Percentiles rank a stretch among this genome's conserved stretches.
phyloP scores from a whole-genome alignment of 2,329 filamentous ascomycete species.

The Ascosphaera apis region DNA sequence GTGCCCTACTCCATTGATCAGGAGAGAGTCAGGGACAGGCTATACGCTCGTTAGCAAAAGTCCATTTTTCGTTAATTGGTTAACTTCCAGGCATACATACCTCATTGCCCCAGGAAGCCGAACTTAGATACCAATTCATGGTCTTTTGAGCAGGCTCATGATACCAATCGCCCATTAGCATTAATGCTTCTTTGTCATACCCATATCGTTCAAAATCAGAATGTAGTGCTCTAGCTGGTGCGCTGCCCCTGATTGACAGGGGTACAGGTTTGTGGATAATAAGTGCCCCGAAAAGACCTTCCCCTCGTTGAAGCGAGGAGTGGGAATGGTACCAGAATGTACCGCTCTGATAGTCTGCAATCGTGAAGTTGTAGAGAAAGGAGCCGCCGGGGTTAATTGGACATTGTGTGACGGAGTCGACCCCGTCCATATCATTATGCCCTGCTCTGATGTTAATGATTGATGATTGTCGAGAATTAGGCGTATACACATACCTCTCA shows the following conservation, averaged over 20 bases:
- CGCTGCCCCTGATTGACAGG: constrained; percentile 4
- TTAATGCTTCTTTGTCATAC: constrained; percentile 20
- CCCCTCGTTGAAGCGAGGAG: constrained; percentile 19
- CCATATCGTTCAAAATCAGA: constrained; percentile 5
- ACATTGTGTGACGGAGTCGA: constrained; percentile 42
- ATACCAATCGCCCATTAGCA: constrained; percentile 30
- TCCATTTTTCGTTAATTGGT: no score
- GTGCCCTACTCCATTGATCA: constrained; percentile 24
- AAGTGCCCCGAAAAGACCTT: constrained; percentile 26
- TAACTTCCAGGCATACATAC: constrained; percentile 8
- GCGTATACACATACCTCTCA: constrained; percentile 12
- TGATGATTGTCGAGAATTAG: not conserved
- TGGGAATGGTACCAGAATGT: constrained; percentile 30
- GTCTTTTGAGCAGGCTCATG: constrained; percentile 20
- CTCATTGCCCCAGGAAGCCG: constrained; percentile 22
- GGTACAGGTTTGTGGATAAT: constrained; percentile 20
- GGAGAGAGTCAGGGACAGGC: constrained; percentile 26
- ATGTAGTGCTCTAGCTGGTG: constrained; percentile 7
- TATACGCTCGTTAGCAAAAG: constrained; percentile 7
- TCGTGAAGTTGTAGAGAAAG: constrained; percentile 21
- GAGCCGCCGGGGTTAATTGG: constrained; percentile 34
- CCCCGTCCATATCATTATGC: constrained; percentile 15
- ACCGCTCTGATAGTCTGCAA: constrained; percentile 17
- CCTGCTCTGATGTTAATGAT: constrained; percentile 4
- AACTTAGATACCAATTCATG: constrained; percentile 21